phyloP scores from a whole-genome alignment of 805 yeast genomes.

The Kurtzmaniella cleridarum region DNA sequence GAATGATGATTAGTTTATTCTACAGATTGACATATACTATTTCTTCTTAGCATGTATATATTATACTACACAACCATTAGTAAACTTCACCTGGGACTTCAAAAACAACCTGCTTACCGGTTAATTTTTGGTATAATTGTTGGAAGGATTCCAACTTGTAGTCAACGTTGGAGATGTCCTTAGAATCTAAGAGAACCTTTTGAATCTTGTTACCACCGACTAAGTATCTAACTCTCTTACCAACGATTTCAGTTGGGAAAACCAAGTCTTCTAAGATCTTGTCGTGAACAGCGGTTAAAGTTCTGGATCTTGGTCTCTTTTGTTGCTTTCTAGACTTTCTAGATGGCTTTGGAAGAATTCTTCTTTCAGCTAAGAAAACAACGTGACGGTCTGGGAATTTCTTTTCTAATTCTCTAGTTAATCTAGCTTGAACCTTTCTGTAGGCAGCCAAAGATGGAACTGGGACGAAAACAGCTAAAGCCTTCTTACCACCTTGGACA shows the following conservation, averaged over 20 bases:
- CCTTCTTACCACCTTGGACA: slow-evolving; percentile 97
- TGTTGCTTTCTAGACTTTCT: slow-evolving; percentile 90
- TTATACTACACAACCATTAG: slow-evolving; percentile 18
- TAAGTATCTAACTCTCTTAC: slow-evolving; percentile 98
- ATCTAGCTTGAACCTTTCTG: slow-evolving; percentile 96
- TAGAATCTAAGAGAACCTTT: slow-evolving; percentile 95
- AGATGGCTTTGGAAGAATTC: slow-evolving; percentile 98
- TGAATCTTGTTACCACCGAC: slow-evolving; percentile 98
- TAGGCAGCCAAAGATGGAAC: slow-evolving; percentile 86
- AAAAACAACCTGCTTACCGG: slow-evolving; percentile 99
- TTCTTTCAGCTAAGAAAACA: slow-evolving; percentile 98
- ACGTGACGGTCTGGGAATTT: slow-evolving; percentile 99
- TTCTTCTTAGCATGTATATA: slow-evolving; percentile 1
- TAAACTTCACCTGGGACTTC: slow-evolving; percentile 64
- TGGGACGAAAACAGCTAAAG: slow-evolving; percentile 96
- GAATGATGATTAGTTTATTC: too few relatives aligned
- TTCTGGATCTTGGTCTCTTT: slow-evolving; percentile 99
- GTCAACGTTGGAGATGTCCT: slow-evolving; percentile 94
- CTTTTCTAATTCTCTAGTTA: slow-evolving; percentile 99
- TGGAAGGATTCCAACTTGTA: slow-evolving; percentile 99
- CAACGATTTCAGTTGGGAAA: slow-evolving; percentile 98
- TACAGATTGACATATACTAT: too few relatives aligned
- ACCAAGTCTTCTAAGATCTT: slow-evolving; percentile 97
- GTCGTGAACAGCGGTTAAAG: slow-evolving; percentile 98
- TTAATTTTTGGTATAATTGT: slow-evolving; percentile 95